Evolutionary conservation across 192 early-diverging fungal genomes (phyloP).

Genomic region (Entomortierella beljakovae): DNA sequence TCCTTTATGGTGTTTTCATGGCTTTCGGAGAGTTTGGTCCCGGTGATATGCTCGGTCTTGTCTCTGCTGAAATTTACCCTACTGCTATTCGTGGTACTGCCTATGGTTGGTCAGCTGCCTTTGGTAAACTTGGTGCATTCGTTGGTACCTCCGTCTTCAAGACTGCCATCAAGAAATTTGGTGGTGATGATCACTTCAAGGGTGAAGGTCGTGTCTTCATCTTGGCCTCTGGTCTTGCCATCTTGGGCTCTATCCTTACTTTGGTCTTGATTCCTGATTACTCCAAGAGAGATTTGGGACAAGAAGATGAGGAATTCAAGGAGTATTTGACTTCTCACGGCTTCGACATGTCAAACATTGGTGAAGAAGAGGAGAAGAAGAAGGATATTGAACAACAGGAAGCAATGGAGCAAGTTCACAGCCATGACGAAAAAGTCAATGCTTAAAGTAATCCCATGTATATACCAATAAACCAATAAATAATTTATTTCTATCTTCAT

Average conservation of each 20-base stretch:
- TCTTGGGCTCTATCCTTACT: constrained; percentile 61
- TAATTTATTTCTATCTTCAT: too few relatives aligned
- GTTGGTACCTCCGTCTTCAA: constrained; percentile 60
- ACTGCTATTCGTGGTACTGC: constrained; percentile 64
- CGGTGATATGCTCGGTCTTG: constrained; percentile 62
- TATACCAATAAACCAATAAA: too few relatives aligned
- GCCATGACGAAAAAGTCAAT: background rate
- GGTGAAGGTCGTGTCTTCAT: constrained; percentile 60
- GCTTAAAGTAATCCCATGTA: background rate
- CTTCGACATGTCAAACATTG: constrained; percentile 43
- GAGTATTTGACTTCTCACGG: constrained; percentile 60
- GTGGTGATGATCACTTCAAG: constrained; percentile 34
- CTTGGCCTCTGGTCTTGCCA: constrained; percentile 57
- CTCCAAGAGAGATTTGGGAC: constrained; percentile 54
- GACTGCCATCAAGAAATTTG: constrained; percentile 49
- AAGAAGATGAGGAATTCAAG: constrained; percentile 61
- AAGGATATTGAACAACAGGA: too few relatives aligned
- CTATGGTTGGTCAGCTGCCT: constrained; percentile 62
- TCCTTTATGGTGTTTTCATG: constrained; percentile 68
- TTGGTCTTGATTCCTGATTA: constrained; percentile 62
- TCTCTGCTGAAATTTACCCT: constrained; percentile 63
- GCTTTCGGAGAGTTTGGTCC: constrained; percentile 67
- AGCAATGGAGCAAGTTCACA: background rate
- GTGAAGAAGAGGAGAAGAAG: background rate
- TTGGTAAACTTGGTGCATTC: constrained; percentile 49